Evolutionary conservation across 2,329 filamentous ascomycete genomes (phyloP).

Genomic region (Sporothrix mexicana): DNA sequence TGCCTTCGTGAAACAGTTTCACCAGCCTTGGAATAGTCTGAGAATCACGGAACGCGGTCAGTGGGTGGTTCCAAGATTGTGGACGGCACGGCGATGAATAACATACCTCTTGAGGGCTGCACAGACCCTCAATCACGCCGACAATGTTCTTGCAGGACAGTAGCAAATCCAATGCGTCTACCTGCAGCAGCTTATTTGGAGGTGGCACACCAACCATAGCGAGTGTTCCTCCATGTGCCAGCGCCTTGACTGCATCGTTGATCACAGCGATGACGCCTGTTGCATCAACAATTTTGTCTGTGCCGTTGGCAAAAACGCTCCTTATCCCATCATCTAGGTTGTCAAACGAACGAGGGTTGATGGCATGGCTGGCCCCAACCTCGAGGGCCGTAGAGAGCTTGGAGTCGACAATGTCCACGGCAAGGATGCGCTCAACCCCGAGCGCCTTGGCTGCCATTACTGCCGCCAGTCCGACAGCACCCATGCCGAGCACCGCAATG

Average conservation of each 20-base stretch:
- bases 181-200: background rate
- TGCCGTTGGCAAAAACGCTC: background rate
- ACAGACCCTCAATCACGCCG: constrained; percentile 1
- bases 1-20: background rate
- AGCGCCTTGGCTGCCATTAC: constrained; percentile 47
- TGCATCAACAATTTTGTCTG: background rate
- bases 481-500: constrained; percentile 49
- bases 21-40: background rate
- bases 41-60: background rate
- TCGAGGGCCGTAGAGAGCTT: constrained; percentile 51
- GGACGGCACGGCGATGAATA: no score
- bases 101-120: constrained; percentile 6
- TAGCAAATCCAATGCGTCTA: constrained; percentile 1
- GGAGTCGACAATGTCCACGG: constrained; percentile 51
- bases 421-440: constrained; percentile 48
- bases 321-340: background rate
- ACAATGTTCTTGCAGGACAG: constrained; percentile 9
- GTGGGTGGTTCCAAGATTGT: no score
- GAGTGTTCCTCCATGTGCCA: background rate
- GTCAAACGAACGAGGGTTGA: background rate
- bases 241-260: background rate
- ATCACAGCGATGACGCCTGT: background rate
- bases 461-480: constrained; percentile 49
- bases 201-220: constrained; percentile 7
- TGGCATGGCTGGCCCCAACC: constrained; percentile 47